These are phyloP conservation scores for Prunus davidiana DNA, from an alignment of 306 rosid species.

Conservation along the genomic window DNA sequence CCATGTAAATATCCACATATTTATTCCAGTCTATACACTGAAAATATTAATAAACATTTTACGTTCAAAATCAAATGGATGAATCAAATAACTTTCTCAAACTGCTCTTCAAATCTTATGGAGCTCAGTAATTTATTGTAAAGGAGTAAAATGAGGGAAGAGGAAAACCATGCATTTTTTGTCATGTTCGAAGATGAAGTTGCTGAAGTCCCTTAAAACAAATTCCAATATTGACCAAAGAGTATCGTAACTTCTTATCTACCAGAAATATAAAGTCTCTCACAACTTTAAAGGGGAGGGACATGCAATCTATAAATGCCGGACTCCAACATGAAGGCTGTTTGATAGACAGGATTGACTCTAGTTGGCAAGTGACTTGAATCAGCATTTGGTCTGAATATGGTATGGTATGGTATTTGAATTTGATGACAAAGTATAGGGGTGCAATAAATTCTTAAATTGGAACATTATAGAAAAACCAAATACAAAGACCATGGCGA, in stretches of 20 bases:
- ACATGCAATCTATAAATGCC: not conserved
- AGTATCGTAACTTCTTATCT: not conserved
- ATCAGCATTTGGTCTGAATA: not conserved
- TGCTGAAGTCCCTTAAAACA: not conserved
- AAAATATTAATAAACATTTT: not conserved
- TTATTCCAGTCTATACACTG: not conserved
- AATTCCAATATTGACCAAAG: not conserved
- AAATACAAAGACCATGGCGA: not conserved
- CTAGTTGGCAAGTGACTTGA: not conserved
- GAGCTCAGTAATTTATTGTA: not conserved
- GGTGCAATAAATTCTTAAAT: not conserved
- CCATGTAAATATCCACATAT: not conserved
- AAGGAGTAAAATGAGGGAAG: not conserved
- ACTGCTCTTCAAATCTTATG: not conserved
- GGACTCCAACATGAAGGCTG: not conserved
- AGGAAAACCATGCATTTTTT: not conserved
- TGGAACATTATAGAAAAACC: not conserved
- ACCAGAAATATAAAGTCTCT: not conserved
- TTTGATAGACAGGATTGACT: not conserved
- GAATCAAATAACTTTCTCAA: not conserved
- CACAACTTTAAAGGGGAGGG: not conserved
- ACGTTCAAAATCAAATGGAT: not conserved
- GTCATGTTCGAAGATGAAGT: not conserved
- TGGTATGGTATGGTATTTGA: no score
- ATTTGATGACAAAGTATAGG: no score